Percentiles rank a stretch among this genome's conserved stretches.
These are phyloP conservation scores for Marchantia polymorpha DNA, from an alignment of 225 moss, liverwort and hornwort species.

Conservation along the genomic window DNA sequence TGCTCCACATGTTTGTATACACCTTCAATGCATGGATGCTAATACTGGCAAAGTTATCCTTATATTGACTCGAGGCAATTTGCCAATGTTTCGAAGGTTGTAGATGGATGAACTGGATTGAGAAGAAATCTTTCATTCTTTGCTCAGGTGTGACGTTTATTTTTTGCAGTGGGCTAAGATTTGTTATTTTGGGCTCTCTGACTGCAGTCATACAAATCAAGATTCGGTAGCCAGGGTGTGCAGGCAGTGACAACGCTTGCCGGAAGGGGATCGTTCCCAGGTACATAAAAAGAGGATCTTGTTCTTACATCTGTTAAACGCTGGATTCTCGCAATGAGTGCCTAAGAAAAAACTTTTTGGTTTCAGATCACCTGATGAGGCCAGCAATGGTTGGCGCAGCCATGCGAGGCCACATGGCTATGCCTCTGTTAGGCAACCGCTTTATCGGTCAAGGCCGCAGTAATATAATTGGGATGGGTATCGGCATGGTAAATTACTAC, in stretches of 20 bases:
- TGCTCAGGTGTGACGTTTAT: background rate
- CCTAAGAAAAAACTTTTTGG: background rate
- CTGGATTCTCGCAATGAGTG: background rate
- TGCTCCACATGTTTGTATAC: no score
- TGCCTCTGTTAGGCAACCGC: conserved; percentile 37
- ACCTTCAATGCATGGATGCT: no score
- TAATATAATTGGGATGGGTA: conserved; percentile 44
- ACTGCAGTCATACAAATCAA: conserved; percentile 46
- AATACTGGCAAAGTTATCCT: no score
- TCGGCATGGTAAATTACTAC: conserved; percentile 42
- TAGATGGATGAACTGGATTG: background rate
- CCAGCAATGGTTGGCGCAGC: conserved; percentile 31
- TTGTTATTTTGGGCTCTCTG: background rate
- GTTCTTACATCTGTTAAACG: background rate
- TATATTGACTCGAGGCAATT: no score
- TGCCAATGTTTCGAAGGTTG: no score
- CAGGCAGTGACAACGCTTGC: conserved; percentile 22
- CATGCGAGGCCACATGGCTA: conserved; percentile 35
- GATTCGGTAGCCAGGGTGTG: conserved; percentile 38
- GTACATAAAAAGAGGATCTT: background rate
- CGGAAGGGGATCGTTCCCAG: conserved; percentile 38
- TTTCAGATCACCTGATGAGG: conserved; percentile 35
- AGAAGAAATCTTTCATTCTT: background rate
- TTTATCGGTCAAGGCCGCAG: conserved; percentile 26
- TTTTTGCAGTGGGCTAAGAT: background rate